Evolutionary conservation across 306 rosid genomes (phyloP).

Genomic region (Sicyos edulis): DNA sequence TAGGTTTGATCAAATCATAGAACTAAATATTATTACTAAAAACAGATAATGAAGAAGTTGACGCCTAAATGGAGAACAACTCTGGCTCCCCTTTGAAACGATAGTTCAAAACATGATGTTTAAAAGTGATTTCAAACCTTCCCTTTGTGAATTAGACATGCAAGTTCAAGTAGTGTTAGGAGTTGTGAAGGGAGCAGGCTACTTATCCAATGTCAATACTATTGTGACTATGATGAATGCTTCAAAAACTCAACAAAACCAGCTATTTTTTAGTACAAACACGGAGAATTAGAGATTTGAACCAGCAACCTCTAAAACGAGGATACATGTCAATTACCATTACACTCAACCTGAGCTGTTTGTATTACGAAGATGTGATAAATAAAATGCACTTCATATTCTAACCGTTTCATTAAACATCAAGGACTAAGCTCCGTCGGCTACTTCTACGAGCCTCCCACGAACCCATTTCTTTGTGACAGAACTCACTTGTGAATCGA

Average conservation of each 20-base stretch:
- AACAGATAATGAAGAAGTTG: background rate
- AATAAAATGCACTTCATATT: slow-evolving; percentile 13
- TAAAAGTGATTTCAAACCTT: too few species aligned
- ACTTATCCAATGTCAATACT: slow-evolving; percentile 10
- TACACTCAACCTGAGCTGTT: background rate
- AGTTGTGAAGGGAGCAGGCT: background rate
- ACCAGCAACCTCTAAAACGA: too few species aligned
- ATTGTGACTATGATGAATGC: background rate
- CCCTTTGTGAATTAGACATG: background rate
- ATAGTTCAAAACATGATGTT: background rate
- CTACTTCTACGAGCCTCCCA: slow-evolving; percentile 77
- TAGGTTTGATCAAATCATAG: too few species aligned
- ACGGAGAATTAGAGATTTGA: too few species aligned
- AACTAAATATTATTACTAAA: too few species aligned
- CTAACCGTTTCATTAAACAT: slow-evolving; percentile 13
- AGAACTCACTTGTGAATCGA: slow-evolving; percentile 27
- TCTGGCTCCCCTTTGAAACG: background rate
- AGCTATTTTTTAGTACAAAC: background rate
- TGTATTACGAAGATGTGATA: background rate
- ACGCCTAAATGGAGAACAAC: background rate
- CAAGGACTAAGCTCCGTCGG: slow-evolving; percentile 32
- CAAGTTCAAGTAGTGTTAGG: background rate
- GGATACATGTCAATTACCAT: too few species aligned
- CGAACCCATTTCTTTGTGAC: slow-evolving; percentile 72
- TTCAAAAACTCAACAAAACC: slow-evolving; percentile 9